Conservation (phyloP, 306 rosid species). For the Dalbergia oliveri region DNA sequence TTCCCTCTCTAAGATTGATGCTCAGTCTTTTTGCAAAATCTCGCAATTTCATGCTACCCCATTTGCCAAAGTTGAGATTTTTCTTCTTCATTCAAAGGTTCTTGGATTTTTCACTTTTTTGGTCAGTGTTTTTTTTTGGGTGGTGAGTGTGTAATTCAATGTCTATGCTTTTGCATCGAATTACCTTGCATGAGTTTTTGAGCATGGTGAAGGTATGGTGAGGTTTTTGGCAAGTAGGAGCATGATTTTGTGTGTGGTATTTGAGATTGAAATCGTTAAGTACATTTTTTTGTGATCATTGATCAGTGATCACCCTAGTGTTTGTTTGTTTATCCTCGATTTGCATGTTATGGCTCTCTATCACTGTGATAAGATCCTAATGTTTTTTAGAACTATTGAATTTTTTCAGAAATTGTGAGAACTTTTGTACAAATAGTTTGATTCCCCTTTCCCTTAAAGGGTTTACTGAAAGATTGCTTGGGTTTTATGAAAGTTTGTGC, state of each 20-base stretch:
- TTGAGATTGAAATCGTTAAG: conserved; percentile 26
- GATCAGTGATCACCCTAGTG: too few relatives aligned
- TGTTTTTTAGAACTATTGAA: conserved; percentile 11
- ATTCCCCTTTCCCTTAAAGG: too few relatives aligned
- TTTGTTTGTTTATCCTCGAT: too few relatives aligned
- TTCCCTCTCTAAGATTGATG: conserved; percentile 26
- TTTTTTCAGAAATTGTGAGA: too few relatives aligned
- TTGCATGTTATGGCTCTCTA: conserved; percentile 16
- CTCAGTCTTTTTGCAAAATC: conserved; percentile 42
- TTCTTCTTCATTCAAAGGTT: too few relatives aligned
- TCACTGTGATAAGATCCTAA: conserved; percentile 27
- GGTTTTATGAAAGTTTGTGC: neutral
- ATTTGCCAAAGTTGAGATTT: too few relatives aligned
- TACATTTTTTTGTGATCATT: neutral
- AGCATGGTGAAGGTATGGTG: neutral
- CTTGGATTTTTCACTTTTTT: neutral
- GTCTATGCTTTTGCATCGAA: conserved; percentile 5
- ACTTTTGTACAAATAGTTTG: neutral
- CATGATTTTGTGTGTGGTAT: neutral
- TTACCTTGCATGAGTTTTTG: conserved; percentile 21
- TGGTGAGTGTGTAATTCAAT: neutral
- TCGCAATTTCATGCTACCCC: too few relatives aligned
- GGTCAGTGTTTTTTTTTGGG: conserved; percentile 23
- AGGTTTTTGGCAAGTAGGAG: neutral
- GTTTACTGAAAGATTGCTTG: too few relatives aligned